These are phyloP conservation scores for Gryganskiella cystojenkinii DNA, from an alignment of 192 early-diverging fungal species.

Conservation along the genomic window DNA sequence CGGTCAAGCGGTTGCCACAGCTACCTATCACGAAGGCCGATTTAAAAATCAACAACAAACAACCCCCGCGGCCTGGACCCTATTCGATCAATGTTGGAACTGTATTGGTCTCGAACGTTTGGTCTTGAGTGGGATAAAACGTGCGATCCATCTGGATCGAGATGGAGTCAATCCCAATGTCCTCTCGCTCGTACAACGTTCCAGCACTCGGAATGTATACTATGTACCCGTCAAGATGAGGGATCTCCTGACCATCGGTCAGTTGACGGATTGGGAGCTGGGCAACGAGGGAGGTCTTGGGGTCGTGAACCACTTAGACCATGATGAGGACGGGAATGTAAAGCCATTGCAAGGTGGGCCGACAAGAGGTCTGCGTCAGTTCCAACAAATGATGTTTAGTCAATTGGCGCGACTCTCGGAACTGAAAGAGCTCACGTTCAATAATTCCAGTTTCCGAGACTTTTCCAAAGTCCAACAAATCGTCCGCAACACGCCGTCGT, in stretches of 20 bases:
- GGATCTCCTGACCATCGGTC: neutral
- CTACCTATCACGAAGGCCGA: neutral
- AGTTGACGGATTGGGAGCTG: neutral
- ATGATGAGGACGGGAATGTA: neutral
- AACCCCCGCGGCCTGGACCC: neutral
- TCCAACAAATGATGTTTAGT: neutral
- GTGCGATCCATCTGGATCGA: neutral
- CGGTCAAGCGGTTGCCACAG: neutral
- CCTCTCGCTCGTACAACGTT: neutral
- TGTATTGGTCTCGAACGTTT: neutral
- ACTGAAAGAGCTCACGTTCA: neutral
- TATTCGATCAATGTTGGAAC: neutral
- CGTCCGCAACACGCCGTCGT: neutral
- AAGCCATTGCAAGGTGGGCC: neutral
- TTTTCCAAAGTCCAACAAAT: neutral
- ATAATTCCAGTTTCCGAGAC: neutral
- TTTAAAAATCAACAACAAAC: too few species aligned
- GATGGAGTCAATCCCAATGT: too few species aligned
- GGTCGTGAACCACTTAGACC: neutral
- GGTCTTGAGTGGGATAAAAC: constrained; percentile 6
- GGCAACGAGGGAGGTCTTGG: neutral
- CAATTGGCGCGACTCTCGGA: neutral
- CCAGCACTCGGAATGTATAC: neutral
- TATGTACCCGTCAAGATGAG: constrained; percentile 8
- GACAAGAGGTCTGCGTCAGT: neutral